A percentile compares a stretch with the other conserved stretches of the same genome.
phyloP scores from a whole-genome alignment of 768 basidiomycete genomes.

The Lactarius psammicola region DNA sequence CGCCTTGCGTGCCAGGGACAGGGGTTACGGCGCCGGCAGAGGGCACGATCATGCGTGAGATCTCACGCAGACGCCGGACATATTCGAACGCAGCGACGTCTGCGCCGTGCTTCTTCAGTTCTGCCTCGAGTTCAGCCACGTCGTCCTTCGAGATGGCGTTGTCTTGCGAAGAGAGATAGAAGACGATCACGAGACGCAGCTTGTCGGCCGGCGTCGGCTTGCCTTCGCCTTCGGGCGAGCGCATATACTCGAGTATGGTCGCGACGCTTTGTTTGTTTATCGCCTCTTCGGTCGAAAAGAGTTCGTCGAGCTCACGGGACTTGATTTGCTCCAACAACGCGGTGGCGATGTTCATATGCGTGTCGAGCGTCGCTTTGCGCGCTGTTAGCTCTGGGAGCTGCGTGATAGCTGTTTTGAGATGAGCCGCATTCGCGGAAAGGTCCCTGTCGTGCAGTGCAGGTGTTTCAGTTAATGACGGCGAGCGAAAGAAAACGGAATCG shows the following conservation, averaged over 20 bases:
- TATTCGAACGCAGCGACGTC: conserved; percentile 87
- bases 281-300: conserved; percentile 96
- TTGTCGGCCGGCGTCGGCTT: conserved; percentile 77
- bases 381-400: conserved; percentile 96
- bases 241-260: conserved; percentile 84
- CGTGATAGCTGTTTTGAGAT: conserved; percentile 96
- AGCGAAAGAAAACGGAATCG: background rate
- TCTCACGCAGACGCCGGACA: conserved; percentile 86
- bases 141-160: conserved; percentile 85
- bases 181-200: conserved; percentile 91
- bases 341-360: conserved; percentile 99
- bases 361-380: conserved; percentile 93
- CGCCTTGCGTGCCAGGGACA: conserved; percentile 51
- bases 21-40: conserved; percentile 65
- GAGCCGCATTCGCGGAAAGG: conserved; percentile 86
- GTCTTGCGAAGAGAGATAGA: conserved; percentile 86
- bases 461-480: background rate
- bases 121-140: conserved; percentile 80
- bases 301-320: conserved; percentile 87
- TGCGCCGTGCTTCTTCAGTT: conserved; percentile 78
- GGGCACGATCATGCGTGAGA: conserved; percentile 86
- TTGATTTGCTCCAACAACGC: conserved; percentile 94
- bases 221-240: conserved; percentile 63
- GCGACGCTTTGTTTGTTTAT: conserved; percentile 83
- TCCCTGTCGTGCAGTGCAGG: conserved; percentile 50